A percentile compares a stretch with the other conserved stretches of the same genome.
Evolutionary conservation across 2,329 filamentous ascomycete species (phyloP).

Genomic region (Ambrosiella xylebori): DNA sequence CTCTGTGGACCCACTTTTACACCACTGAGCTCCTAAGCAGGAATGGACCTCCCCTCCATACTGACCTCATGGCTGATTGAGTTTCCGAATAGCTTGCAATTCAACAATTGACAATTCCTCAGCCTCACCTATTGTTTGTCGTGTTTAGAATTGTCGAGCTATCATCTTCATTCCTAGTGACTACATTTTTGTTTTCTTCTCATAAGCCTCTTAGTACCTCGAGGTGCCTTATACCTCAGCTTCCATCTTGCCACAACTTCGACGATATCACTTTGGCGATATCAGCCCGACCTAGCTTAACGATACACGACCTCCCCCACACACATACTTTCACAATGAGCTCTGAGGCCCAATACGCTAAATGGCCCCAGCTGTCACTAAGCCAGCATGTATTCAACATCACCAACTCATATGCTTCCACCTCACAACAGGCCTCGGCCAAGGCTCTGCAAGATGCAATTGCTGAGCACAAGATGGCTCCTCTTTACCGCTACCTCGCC

Average conservation of each 20-base stretch:
- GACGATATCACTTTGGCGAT: not conserved
- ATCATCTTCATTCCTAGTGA: not conserved
- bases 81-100: not conserved
- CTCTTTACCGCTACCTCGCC: conserved; percentile 69
- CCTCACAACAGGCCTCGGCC: conserved; percentile 51
- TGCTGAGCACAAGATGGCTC: conserved; percentile 68
- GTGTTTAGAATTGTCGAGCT: not conserved
- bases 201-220: not conserved
- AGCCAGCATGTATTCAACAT: conserved; percentile 76
- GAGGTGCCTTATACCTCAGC: not conserved
- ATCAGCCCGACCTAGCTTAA: not conserved
- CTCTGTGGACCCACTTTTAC: conserved; percentile 8
- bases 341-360: conserved; percentile 70
- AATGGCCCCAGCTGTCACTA: conserved; percentile 66
- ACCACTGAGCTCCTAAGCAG: conserved; percentile 5
- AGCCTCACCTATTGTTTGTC: not conserved
- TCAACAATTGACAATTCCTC: not conserved
- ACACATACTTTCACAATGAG: conserved; percentile 39
- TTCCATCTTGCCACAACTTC: not conserved
- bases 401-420: conserved; percentile 59
- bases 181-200: not conserved
- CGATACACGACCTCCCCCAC: not conserved
- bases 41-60: conserved; percentile 9
- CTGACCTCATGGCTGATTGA: not conserved
- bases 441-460: conserved; percentile 71